Conservation (phyloP, 345 rosid genomes). For the Rhodamnia argentea region DNA sequence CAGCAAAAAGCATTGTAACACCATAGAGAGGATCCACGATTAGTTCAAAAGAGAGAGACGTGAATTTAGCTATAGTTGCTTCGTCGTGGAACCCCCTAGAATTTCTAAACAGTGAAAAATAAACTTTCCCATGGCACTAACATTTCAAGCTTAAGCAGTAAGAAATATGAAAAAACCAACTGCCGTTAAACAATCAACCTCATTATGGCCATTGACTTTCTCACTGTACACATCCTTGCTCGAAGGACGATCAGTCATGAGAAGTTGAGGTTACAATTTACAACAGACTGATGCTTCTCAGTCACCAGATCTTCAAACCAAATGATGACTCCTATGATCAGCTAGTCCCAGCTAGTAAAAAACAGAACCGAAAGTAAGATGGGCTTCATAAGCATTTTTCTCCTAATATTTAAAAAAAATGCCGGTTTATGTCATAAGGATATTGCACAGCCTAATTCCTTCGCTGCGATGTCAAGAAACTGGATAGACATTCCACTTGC, state of each 20-base stretch:
- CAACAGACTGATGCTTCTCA: background rate
- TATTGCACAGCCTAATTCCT: constrained; percentile 70
- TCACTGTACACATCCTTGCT: background rate
- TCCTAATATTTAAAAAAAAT: background rate
- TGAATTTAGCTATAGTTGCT: background rate
- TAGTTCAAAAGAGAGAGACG: background rate
- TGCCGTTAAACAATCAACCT: background rate
- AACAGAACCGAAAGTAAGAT: background rate
- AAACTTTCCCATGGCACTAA: background rate
- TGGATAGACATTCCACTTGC: constrained; percentile 54
- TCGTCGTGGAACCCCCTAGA: background rate
- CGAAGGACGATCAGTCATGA: background rate
- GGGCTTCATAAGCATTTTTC: background rate
- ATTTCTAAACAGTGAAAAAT: background rate
- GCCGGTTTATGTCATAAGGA: constrained; percentile 18
- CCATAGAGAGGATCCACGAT: background rate
- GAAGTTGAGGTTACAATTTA: background rate
- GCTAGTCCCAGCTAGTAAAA: background rate
- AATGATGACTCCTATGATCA: background rate
- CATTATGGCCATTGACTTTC: background rate
- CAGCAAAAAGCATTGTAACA: background rate
- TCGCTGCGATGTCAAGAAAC: constrained; percentile 61
- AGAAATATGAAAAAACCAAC: background rate
- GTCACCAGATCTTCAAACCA: background rate
- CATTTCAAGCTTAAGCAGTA: background rate